phyloP scores from a whole-genome alignment of 2,329 filamentous ascomycete species.

The Xylaria sp. region DNA sequence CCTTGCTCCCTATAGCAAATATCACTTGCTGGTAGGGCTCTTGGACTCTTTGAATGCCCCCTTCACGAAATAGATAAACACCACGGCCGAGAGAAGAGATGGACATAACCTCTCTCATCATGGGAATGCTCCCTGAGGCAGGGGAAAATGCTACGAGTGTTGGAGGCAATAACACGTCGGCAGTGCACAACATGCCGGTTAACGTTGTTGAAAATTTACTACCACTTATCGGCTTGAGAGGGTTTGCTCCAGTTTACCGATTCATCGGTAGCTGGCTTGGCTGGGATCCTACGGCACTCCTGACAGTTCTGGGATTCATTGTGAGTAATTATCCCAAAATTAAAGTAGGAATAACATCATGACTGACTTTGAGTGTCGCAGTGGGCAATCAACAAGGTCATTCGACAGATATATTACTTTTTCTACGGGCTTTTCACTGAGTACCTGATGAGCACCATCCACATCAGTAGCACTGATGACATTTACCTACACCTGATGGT shows the following conservation, averaged over 20 bases:
- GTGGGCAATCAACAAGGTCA: slow-evolving; percentile 59
- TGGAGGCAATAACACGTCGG: slow-evolving; percentile 35
- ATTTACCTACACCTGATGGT: slow-evolving; percentile 69
- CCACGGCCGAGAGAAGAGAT: slow-evolving; percentile 20
- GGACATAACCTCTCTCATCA: slow-evolving; percentile 41
- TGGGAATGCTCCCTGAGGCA: slow-evolving; percentile 36
- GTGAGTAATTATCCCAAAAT: background rate
- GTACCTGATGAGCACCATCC: slow-evolving; percentile 64
- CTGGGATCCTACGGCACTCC: slow-evolving; percentile 60
- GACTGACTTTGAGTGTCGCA: background rate
- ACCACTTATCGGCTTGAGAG: slow-evolving; percentile 56
- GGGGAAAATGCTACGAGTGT: slow-evolving; percentile 39
- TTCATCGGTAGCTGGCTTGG: slow-evolving; percentile 58
- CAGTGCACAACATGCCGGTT: slow-evolving; percentile 28
- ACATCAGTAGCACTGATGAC: slow-evolving; percentile 65
- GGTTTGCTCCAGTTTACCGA: slow-evolving; percentile 59
- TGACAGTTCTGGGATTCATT: slow-evolving; percentile 58
- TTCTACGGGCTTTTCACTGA: slow-evolving; percentile 54
- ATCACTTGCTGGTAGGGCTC: background rate
- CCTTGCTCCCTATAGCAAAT: background rate
- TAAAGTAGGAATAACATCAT: background rate
- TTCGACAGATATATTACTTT: slow-evolving; percentile 51
- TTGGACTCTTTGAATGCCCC: background rate
- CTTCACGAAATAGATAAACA: background rate
- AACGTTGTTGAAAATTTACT: slow-evolving; percentile 56